A percentile compares a stretch with the other conserved stretches of the same genome.
Conservation (phyloP, 257 asterid genomes). For the Solanum paucissectum region DNA sequence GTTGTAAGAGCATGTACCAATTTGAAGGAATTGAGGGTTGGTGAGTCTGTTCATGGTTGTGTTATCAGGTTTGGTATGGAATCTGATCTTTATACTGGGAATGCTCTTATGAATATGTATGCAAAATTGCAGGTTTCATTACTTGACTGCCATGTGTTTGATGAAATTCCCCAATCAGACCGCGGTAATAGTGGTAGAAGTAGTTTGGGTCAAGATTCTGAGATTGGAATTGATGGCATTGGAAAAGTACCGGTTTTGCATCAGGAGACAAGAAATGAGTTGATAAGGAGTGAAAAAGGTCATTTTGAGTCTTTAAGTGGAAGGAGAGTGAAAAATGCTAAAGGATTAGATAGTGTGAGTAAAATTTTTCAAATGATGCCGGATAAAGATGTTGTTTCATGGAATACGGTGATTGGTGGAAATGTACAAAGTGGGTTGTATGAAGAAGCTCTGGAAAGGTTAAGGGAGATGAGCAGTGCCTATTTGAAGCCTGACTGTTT, state of each 20-base stretch:
- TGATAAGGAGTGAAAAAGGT: neutral
- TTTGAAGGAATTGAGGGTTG: conserved; percentile 52
- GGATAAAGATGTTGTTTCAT: conserved; percentile 62
- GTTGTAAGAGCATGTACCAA: conserved; percentile 56
- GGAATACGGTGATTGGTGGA: conserved; percentile 83
- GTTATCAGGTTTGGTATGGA: conserved; percentile 55
- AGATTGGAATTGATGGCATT: neutral
- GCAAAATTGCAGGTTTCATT: conserved; percentile 43
- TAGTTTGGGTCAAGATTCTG: conserved; percentile 2
- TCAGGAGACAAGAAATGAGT: neutral
- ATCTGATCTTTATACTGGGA: conserved; percentile 66
- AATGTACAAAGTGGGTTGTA: conserved; percentile 41
- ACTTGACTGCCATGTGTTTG: conserved; percentile 24
- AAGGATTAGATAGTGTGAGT: conserved; percentile 28
- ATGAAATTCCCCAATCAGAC: conserved; percentile 27
- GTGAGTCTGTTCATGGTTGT: conserved; percentile 72
- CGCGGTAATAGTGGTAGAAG: neutral
- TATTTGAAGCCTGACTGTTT: conserved; percentile 62
- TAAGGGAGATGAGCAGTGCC: conserved; percentile 59
- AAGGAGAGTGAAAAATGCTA: conserved; percentile 18
- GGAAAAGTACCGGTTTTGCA: too few species aligned
- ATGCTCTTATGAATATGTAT: conserved; percentile 87
- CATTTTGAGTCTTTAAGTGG: neutral
- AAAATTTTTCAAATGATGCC: conserved; percentile 75
- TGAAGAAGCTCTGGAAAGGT: conserved; percentile 44